Evolutionary conservation across 2,329 filamentous ascomycete genomes (phyloP).

Genomic region (Cadophora sp.): DNA sequence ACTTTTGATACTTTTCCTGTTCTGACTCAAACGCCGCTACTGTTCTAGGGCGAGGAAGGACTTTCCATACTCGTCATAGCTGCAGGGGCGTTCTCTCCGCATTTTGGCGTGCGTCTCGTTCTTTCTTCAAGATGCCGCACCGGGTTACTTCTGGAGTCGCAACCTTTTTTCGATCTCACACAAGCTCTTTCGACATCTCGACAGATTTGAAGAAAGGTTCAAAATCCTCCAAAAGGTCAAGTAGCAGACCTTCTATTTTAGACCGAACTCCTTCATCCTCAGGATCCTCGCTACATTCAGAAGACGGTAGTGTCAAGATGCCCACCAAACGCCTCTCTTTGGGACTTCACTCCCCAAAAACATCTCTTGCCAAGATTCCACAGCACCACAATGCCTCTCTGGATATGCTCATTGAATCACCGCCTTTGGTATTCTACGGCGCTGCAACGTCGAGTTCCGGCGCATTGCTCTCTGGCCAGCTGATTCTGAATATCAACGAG

Average conservation of each 20-base stretch:
- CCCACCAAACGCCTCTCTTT: constrained; percentile 40
- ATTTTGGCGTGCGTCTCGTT: constrained; percentile 6
- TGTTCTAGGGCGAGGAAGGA: constrained; percentile 9
- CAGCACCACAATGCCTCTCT: constrained; percentile 35
- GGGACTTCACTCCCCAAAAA: constrained; percentile 37
- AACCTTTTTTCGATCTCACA: constrained; percentile 37
- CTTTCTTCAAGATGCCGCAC: constrained; percentile 36
- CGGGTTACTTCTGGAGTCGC: constrained; percentile 26
- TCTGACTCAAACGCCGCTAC: too few relatives aligned
- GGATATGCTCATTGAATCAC: constrained; percentile 58
- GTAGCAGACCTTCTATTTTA: constrained; percentile 25
- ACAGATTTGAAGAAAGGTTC: constrained; percentile 34
- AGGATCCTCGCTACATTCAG: constrained; percentile 30
- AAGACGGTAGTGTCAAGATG: constrained; percentile 36
- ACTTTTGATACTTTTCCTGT: not conserved
- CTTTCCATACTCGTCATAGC: constrained; percentile 13
- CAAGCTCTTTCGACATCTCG: constrained; percentile 29
- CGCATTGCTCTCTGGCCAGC: constrained; percentile 82
- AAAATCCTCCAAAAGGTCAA: constrained; percentile 28
- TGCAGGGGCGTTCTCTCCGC: constrained; percentile 14
- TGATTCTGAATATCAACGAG: constrained; percentile 76
- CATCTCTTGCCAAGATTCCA: constrained; percentile 35
- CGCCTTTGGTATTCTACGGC: constrained; percentile 77
- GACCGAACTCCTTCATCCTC: constrained; percentile 30
- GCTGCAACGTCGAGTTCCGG: constrained; percentile 77